Percentiles rank a stretch among this genome's conserved stretches.
Evolutionary conservation across 2,329 filamentous ascomycete species (phyloP).

Genomic region (Neopestalotiopsis sp.): DNA sequence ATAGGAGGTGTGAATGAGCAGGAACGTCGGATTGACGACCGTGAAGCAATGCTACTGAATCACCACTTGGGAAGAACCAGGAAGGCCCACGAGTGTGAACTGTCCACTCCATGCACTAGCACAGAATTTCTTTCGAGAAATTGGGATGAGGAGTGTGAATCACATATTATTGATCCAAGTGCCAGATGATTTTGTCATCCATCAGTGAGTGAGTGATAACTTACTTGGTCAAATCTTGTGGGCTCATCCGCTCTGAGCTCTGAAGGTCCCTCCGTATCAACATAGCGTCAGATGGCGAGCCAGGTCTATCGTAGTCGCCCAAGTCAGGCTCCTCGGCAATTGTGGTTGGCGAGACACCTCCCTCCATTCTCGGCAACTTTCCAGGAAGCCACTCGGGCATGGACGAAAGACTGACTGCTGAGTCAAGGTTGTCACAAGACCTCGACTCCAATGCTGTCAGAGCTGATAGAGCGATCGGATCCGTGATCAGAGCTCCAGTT

Average conservation of each 20-base stretch:
- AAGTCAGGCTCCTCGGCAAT: conserved; percentile 23
- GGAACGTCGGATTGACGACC: background rate
- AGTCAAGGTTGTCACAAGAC: conserved; percentile 21
- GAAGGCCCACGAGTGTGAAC: background rate
- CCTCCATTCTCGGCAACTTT: conserved; percentile 22
- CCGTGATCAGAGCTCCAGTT: conserved; percentile 39
- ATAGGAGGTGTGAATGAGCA: background rate
- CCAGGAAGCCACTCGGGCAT: conserved; percentile 17
- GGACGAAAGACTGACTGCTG: conserved; percentile 23
- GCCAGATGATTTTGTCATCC: too few relatives aligned
- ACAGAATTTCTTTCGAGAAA: too few relatives aligned
- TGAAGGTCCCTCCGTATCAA: conserved; percentile 32
- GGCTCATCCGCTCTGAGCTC: conserved; percentile 26
- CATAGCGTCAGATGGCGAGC: conserved; percentile 39
- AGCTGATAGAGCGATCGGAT: conserved; percentile 35
- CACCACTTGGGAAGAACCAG: background rate
- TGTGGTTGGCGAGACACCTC: conserved; percentile 23
- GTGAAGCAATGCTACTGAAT: background rate
- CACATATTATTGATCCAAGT: too few relatives aligned
- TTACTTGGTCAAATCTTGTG: conserved; percentile 29
- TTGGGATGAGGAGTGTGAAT: too few relatives aligned
- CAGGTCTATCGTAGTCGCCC: conserved; percentile 21
- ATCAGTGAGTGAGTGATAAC: conserved; percentile 15
- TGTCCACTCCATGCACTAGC: too few relatives aligned
- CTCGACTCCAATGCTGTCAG: conserved; percentile 37